phyloP scores from a whole-genome alignment of 1,284 basidiomycete genomes.

The Apiotrichum domesticum region DNA sequence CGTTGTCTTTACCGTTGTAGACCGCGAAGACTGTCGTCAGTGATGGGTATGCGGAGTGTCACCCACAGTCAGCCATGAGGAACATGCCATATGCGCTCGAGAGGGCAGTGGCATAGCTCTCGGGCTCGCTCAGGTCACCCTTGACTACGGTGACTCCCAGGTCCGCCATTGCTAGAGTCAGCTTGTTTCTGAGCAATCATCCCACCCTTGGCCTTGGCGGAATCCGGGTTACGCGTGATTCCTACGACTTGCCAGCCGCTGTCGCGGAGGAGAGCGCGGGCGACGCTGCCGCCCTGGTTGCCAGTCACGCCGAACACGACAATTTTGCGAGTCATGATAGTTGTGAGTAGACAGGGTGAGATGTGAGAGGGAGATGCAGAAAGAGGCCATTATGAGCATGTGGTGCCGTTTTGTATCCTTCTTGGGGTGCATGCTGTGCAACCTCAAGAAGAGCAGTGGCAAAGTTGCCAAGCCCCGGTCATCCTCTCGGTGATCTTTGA shows the following conservation, averaged over 20 bases:
- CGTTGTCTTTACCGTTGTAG: constrained; percentile 5
- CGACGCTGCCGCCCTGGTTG: constrained; percentile 13
- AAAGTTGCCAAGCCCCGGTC: no score
- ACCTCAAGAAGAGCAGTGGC: no score
- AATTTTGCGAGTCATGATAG: not conserved
- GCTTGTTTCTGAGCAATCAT: no score
- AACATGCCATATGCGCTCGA: constrained; percentile 4
- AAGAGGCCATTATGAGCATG: not conserved
- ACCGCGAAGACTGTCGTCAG: not conserved
- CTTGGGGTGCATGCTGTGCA: no score
- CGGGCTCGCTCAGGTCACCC: not conserved
- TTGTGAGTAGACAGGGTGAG: not conserved
- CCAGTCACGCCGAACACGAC: constrained; percentile 18
- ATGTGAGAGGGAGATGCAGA: no score
- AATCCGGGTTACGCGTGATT: constrained; percentile 15
- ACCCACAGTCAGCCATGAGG: constrained; percentile 5
- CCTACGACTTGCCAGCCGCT: constrained; percentile 11
- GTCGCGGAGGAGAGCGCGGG: constrained; percentile 6
- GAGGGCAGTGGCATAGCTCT: not conserved
- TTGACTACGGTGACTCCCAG: constrained; percentile 1
- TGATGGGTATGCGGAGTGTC: not conserved
- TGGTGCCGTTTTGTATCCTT: no score
- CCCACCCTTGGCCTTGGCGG: not conserved
- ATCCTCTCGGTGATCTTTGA: no score
- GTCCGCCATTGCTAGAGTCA: not conserved